A percentile compares a stretch with the other conserved stretches of the same genome.
Evolutionary conservation across 2,329 filamentous ascomycete genomes (phyloP).

Genomic region (Stemphylium vesicarium): DNA sequence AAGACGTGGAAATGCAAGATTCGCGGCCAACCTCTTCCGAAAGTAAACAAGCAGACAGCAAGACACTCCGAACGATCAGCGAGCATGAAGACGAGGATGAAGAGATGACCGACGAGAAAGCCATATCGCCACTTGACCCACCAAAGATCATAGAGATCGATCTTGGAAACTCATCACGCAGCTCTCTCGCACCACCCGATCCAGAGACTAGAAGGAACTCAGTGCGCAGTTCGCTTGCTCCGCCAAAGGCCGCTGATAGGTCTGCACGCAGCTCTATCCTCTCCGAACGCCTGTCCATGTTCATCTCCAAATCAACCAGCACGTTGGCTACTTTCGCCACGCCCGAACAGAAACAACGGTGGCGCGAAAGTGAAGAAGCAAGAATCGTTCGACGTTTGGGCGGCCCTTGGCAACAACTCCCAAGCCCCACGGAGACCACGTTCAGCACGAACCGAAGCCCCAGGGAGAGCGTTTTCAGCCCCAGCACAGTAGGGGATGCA

Average conservation of each 20-base stretch:
- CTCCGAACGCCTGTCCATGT: conserved; percentile 10
- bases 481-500: neutral
- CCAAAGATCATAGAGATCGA: conserved; percentile 11
- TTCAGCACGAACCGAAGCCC: conserved; percentile 7
- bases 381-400: conserved; percentile 29
- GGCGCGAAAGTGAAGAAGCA: conserved; percentile 29
- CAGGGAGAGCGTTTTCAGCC: conserved; percentile 11
- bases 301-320: conserved; percentile 9
- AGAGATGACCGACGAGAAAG: conserved; percentile 5
- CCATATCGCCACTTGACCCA: neutral
- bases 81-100: conserved; percentile 2
- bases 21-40: conserved; percentile 18
- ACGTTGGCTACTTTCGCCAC: conserved; percentile 1
- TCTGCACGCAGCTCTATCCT: conserved; percentile 11
- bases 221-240: neutral
- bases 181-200: neutral
- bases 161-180: conserved; percentile 5
- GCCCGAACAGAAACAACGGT: conserved; percentile 21
- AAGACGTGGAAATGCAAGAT: conserved; percentile 28
- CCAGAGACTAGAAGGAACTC: conserved; percentile 6
- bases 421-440: conserved; percentile 10
- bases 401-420: conserved; percentile 24
- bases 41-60: neutral
- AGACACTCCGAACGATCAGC: conserved; percentile 1
- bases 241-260: neutral